Percentiles rank a stretch among this genome's conserved stretches.
These are phyloP conservation scores for Yamadazyma olivae DNA, from an alignment of 805 yeast species.

Conservation along the genomic window DNA sequence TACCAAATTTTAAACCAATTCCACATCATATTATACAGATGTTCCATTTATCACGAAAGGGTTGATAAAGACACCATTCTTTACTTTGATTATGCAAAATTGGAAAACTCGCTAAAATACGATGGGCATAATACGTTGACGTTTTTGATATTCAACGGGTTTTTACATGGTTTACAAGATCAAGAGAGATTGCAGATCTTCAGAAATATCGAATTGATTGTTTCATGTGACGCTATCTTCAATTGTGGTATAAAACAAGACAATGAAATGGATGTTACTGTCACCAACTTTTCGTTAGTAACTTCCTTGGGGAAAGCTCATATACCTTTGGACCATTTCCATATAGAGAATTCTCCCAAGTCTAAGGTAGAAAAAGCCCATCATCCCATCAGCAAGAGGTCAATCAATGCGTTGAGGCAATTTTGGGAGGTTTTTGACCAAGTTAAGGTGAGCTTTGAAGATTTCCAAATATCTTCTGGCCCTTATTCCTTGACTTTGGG, in stretches of 20 bases:
- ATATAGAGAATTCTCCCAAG: not conserved
- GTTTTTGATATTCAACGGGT: conserved; percentile 20
- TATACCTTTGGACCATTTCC: conserved; percentile 15
- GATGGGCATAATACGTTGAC: conserved; percentile 15
- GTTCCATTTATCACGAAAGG: conserved; percentile 10
- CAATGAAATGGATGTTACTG: conserved; percentile 8
- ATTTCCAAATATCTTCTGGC: conserved; percentile 19
- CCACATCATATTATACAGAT: conserved; percentile 20
- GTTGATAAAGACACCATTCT: conserved; percentile 11
- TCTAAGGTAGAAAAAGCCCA: not conserved
- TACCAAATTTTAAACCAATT: conserved; percentile 21
- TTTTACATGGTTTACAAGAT: conserved; percentile 15
- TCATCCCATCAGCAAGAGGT: conserved; percentile 11
- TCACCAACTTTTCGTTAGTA: conserved; percentile 14
- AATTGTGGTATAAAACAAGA: conserved; percentile 11
- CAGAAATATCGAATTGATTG: conserved; percentile 22
- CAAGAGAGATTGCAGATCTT: conserved; percentile 17
- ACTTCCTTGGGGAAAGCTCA: conserved; percentile 17
- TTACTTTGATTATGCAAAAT: conserved; percentile 20
- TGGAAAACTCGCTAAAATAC: conserved; percentile 16
- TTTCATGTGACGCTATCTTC: conserved; percentile 19
- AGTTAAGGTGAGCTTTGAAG: conserved; percentile 22
- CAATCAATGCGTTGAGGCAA: conserved; percentile 4
- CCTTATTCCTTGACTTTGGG: conserved; percentile 15
- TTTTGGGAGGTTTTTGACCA: conserved; percentile 11